Conservation (phyloP, 2,329 filamentous ascomycete genomes). For the Fusarium buxicola region DNA sequence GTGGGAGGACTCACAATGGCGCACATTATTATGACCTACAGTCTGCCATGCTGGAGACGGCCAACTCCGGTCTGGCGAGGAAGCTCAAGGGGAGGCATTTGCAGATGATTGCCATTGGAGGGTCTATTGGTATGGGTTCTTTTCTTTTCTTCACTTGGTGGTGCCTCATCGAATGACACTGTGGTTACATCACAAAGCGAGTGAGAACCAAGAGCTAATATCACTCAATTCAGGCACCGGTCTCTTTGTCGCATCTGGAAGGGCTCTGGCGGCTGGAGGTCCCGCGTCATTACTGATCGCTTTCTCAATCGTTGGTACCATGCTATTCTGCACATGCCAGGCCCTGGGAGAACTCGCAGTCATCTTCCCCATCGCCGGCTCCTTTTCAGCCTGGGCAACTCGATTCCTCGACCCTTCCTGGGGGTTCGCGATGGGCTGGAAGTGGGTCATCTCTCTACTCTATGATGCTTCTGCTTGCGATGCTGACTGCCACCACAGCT, state of each 20-base stretch:
- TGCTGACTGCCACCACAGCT: slow-evolving; percentile 59
- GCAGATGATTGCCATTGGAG: slow-evolving; percentile 98
- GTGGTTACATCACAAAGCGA: neutral
- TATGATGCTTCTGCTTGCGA: neutral
- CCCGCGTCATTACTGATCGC: slow-evolving; percentile 82
- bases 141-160: slow-evolving; percentile 7
- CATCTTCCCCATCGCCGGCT: slow-evolving; percentile 89
- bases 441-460: slow-evolving; percentile 62
- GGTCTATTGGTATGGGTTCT: slow-evolving; percentile 84
- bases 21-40: slow-evolving; percentile 67
- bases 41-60: slow-evolving; percentile 76
- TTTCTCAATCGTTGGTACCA: slow-evolving; percentile 82
- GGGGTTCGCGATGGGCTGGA: slow-evolving; percentile 97
- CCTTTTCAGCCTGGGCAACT: slow-evolving; percentile 91
- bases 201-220: slow-evolving; percentile 27
- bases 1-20: slow-evolving; percentile 50
- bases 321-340: slow-evolving; percentile 94
- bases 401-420: slow-evolving; percentile 93
- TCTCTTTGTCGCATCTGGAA: slow-evolving; percentile 86
- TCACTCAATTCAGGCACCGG: slow-evolving; percentile 70
- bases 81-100: slow-evolving; percentile 86
- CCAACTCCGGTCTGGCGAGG: slow-evolving; percentile 78
- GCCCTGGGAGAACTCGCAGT: slow-evolving; percentile 93
- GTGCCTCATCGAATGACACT: slow-evolving; percentile 6
- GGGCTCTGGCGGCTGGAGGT: slow-evolving; percentile 76